These are phyloP conservation scores for Umbelopsis ramanniana DNA, from an alignment of 192 early-diverging fungal species.

Conservation along the genomic window DNA sequence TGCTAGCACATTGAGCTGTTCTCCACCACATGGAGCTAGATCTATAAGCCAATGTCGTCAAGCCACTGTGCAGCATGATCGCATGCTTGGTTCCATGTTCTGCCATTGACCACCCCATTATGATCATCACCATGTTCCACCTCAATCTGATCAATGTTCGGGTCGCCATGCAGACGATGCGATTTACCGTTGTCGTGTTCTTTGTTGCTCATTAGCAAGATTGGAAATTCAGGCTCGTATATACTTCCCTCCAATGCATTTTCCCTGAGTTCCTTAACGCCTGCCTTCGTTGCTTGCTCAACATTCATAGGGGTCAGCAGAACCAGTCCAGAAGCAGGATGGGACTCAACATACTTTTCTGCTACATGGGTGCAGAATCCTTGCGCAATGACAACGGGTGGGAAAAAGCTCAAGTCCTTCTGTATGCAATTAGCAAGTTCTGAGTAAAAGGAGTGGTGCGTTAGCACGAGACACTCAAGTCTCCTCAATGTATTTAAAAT, in stretches of 20 bases:
- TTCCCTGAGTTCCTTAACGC: not conserved
- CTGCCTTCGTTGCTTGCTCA: not conserved
- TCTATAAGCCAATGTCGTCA: not conserved
- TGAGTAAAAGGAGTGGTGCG: constrained; percentile 34
- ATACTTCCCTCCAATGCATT: not conserved
- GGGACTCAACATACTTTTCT: constrained; percentile 47
- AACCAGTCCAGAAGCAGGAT: constrained; percentile 45
- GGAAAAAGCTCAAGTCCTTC: constrained; percentile 43
- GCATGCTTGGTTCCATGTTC: not conserved
- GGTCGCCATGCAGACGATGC: constrained; percentile 2
- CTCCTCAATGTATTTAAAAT: constrained; percentile 14
- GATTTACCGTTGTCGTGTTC: not conserved
- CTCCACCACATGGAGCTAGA: too few relatives aligned
- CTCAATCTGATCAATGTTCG: not conserved
- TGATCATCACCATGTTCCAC: not conserved
- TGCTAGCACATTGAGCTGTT: too few relatives aligned
- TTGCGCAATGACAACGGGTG: constrained; percentile 49
- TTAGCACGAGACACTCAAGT: not conserved
- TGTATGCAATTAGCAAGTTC: constrained; percentile 40
- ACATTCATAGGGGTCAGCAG: constrained; percentile 43
- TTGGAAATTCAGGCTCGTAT: constrained; percentile 10
- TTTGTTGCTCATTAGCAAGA: not conserved
- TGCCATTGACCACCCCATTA: not conserved
- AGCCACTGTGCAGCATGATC: not conserved
- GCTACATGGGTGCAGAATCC: constrained; percentile 43